Conservation (phyloP, 2,329 filamentous ascomycete species). For the Volutella citrinella region DNA sequence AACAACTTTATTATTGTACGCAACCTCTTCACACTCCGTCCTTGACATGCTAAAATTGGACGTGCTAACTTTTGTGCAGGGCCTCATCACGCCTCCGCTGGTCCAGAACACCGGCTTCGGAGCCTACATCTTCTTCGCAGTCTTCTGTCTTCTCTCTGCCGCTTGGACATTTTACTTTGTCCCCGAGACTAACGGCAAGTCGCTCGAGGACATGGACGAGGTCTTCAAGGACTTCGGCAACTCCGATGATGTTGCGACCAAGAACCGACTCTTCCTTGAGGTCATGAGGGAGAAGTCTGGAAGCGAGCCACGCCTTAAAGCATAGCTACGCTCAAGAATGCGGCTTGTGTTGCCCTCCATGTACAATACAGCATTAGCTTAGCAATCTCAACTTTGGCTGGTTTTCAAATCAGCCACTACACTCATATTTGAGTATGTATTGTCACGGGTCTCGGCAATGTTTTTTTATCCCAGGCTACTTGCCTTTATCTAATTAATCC, state of each 20-base stretch:
- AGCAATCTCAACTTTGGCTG: too few species aligned
- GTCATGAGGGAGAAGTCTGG: conserved; percentile 8
- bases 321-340: too few species aligned
- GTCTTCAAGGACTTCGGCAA: conserved; percentile 21
- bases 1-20: conserved; percentile 58
- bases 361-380: too few species aligned
- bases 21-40: neutral
- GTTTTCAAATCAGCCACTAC: too few species aligned
- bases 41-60: neutral
- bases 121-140: conserved; percentile 57
- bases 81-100: conserved; percentile 50
- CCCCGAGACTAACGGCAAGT: conserved; percentile 53
- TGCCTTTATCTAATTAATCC: too few species aligned
- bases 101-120: conserved; percentile 41
- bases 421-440: too few species aligned
- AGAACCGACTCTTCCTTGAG: conserved; percentile 10
- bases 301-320: neutral
- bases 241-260: conserved; percentile 9
- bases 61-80: conserved; percentile 13
- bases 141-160: conserved; percentile 52
- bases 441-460: too few species aligned
- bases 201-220: conserved; percentile 51
- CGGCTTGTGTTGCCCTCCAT: too few species aligned
- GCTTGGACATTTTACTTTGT: conserved; percentile 51
- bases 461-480: too few species aligned